Evolutionary conservation across 176 grass and related monocot species (phyloP).

Genomic region (Juncus inflexus): DNA sequence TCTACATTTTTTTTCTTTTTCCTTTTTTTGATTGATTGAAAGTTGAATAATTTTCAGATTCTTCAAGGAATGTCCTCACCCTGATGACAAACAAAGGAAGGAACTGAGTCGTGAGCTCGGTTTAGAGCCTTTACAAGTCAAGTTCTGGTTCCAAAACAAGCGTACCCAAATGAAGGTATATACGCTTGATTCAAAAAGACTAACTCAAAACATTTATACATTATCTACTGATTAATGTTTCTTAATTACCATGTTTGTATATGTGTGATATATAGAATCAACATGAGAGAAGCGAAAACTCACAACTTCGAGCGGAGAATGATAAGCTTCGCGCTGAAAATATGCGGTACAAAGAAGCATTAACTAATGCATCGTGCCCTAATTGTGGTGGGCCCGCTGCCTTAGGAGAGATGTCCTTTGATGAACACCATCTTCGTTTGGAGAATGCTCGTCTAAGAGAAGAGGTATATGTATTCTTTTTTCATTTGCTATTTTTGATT

Average conservation of each 20-base stretch:
- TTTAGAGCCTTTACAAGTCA: slow-evolving; percentile 73
- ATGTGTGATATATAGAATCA: slow-evolving; percentile 48
- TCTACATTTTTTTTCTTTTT: not conserved
- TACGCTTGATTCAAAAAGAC: not conserved
- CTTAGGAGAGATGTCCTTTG: slow-evolving; percentile 91
- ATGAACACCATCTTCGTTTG: slow-evolving; percentile 78
- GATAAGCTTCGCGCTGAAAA: slow-evolving; percentile 76
- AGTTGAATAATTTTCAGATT: slow-evolving; percentile 46
- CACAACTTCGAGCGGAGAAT: slow-evolving; percentile 70
- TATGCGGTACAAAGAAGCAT: slow-evolving; percentile 74
- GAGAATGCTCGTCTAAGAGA: slow-evolving; percentile 77
- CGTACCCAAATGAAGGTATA: slow-evolving; percentile 91
- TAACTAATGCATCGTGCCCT: slow-evolving; percentile 67
- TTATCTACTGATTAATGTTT: not conserved
- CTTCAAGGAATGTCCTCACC: slow-evolving; percentile 86
- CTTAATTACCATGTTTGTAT: not conserved
- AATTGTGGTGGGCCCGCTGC: slow-evolving; percentile 73
- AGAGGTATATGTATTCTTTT: slow-evolving; percentile 27
- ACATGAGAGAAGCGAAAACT: slow-evolving; percentile 68
- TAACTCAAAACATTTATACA: not conserved
- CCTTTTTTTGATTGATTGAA: slow-evolving; percentile 7
- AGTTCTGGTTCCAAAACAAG: slow-evolving; percentile 99
- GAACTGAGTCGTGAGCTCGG: slow-evolving; percentile 72
- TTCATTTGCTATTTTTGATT: no score
- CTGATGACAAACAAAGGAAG: slow-evolving; percentile 91